These are phyloP conservation scores for Phialophora macrospora DNA, from an alignment of 2,329 filamentous ascomycete genomes.

Conservation along the genomic window DNA sequence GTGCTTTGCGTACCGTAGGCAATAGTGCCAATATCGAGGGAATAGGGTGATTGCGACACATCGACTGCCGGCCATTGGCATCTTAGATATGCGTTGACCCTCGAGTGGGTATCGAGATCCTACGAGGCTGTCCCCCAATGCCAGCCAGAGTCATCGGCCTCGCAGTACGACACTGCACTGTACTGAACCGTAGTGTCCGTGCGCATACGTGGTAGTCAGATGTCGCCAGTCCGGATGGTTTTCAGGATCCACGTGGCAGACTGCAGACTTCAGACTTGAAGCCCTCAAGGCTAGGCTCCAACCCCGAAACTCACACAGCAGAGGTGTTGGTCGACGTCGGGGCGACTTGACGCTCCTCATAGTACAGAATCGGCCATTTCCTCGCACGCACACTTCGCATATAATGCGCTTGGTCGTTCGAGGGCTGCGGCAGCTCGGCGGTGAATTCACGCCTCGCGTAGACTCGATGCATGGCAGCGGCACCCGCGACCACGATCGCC, in stretches of 20 bases:
- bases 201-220: background rate
- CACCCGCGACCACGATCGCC: constrained; percentile 24
- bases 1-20: background rate
- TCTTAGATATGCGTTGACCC: background rate
- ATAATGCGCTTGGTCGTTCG: constrained; percentile 24
- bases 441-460: constrained; percentile 10
- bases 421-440: constrained; percentile 5
- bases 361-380: constrained; percentile 15
- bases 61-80: background rate
- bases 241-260: no score
- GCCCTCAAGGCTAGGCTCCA: background rate
- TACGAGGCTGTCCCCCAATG: background rate
- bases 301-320: constrained; percentile 7
- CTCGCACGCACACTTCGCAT: constrained; percentile 28
- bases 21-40: background rate
- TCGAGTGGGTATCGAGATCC: background rate
- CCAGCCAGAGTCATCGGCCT: background rate
- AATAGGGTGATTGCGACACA: background rate
- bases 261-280: background rate
- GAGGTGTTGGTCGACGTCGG: constrained; percentile 19
- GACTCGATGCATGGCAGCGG: constrained; percentile 27
- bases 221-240: background rate
- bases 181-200: background rate
- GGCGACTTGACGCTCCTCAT: constrained; percentile 8
- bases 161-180: background rate